Evolutionary conservation across 352 stramenopile genomes (phyloP).

Genomic region (Thalassiosira ordinaria): DNA sequence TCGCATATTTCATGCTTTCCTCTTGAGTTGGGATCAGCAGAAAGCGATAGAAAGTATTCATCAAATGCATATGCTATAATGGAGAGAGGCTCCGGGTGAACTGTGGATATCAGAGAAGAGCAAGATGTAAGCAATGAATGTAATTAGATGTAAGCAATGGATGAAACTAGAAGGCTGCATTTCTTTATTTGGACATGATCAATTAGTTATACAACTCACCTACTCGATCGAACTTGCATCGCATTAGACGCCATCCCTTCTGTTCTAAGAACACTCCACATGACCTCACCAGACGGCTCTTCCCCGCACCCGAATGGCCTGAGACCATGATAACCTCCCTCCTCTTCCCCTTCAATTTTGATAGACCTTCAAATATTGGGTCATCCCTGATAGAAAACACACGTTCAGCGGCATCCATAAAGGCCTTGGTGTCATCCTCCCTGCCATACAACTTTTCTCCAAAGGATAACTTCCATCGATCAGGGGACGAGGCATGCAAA

Average conservation of each 20-base stretch:
- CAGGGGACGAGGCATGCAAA: conserved; percentile 32
- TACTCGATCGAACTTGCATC: conserved; percentile 45
- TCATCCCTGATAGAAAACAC: conserved; percentile 8
- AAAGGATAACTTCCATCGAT: conserved; percentile 30
- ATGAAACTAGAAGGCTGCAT: no score
- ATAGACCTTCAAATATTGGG: conserved; percentile 26
- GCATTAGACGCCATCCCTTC: conserved; percentile 38
- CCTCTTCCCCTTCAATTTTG: not conserved
- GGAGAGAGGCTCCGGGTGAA: conserved; percentile 38
- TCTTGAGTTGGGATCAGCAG: not conserved
- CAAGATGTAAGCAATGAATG: not conserved
- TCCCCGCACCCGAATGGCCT: conserved; percentile 32
- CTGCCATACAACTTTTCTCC: conserved; percentile 50
- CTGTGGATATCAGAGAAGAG: not conserved
- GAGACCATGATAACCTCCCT: conserved; percentile 36
- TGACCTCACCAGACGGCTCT: conserved; percentile 34
- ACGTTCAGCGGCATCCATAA: conserved; percentile 34
- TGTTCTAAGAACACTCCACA: conserved; percentile 24
- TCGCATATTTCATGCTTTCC: not conserved
- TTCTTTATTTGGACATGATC: no score
- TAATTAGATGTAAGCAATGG: no score
- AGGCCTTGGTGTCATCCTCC: conserved; percentile 23
- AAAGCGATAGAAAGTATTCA: conserved; percentile 24
- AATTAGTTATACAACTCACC: no score
- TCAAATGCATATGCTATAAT: conserved; percentile 41